Percentiles rank a stretch among this genome's conserved stretches.
phyloP scores from a whole-genome alignment of 2,329 filamentous ascomycete genomes.

The Penicillium sp. region DNA sequence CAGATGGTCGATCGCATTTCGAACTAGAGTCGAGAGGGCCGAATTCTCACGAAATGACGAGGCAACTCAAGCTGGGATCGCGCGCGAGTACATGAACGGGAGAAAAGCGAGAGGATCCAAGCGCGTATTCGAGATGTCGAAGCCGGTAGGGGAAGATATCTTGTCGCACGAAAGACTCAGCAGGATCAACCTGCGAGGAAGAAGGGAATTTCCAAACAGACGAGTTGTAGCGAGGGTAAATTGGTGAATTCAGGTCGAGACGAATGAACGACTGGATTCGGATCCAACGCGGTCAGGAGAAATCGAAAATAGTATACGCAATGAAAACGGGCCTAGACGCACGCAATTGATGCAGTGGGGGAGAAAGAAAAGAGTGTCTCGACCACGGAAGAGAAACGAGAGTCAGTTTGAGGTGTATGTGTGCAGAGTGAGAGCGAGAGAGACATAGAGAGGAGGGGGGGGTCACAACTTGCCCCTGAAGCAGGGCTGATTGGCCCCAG shows the following conservation, averaged over 20 bases:
- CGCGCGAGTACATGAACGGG: slow-evolving; percentile 15
- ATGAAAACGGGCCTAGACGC: slow-evolving; percentile 10
- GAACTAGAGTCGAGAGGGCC: slow-evolving; percentile 4
- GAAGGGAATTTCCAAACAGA: slow-evolving; percentile 2
- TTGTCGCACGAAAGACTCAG: slow-evolving; percentile 5
- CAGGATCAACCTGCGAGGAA: slow-evolving; percentile 30
- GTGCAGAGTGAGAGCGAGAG: slow-evolving; percentile 1
- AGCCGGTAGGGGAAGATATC: background rate
- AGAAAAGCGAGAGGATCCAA: slow-evolving; percentile 5
- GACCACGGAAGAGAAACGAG: slow-evolving; percentile 7
- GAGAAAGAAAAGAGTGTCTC: slow-evolving; percentile 17
- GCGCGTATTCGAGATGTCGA: slow-evolving; percentile 5
- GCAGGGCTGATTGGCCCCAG: slow-evolving; percentile 23
- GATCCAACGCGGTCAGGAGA: slow-evolving; percentile 7
- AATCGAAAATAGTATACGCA: background rate
- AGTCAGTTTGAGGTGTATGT: background rate
- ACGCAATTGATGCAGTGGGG: slow-evolving; percentile 4
- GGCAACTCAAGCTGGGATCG: background rate
- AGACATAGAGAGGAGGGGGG: background rate
- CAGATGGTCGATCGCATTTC: slow-evolving; percentile 35
- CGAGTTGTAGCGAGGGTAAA: background rate
- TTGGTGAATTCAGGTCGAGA: background rate
- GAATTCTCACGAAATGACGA: slow-evolving; percentile 11
- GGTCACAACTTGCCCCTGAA: slow-evolving; percentile 21
- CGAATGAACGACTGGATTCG: slow-evolving; percentile 9